Conservation (phyloP, 352 stramenopile genomes). For the Pythium insidiosum region DNA sequence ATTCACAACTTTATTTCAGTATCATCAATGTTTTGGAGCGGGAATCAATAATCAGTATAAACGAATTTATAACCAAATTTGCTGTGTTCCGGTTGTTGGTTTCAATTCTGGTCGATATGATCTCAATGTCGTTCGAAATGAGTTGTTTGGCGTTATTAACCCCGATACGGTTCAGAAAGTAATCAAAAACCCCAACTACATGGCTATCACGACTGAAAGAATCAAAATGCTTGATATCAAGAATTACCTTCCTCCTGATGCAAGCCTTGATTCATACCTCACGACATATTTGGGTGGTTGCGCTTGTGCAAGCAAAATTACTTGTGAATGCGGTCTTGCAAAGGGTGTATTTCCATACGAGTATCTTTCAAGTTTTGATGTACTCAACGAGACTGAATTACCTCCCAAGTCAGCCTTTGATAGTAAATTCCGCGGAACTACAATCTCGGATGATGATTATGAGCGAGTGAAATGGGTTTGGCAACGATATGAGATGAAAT, state of each 20-base stretch:
- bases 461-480: constrained; percentile 4
- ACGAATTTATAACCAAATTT: neutral
- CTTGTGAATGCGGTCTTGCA: neutral
- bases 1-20: neutral
- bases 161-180: neutral
- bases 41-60: neutral
- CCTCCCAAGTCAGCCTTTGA: neutral
- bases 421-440: neutral
- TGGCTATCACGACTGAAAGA: neutral
- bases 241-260: constrained; percentile 1
- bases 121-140: constrained; percentile 3
- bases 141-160: constrained; percentile 1
- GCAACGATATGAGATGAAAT: constrained; percentile 5
- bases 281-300: neutral
- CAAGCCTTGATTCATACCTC: neutral
- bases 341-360: neutral
- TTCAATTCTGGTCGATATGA: constrained; percentile 6
- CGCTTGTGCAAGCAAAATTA: neutral
- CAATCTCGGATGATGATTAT: constrained; percentile 4
- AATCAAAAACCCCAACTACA: constrained; percentile 2
- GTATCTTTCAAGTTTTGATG: neutral
- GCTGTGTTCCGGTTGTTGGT: neutral
- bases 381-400: neutral
- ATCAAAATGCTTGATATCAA: constrained; percentile 3
- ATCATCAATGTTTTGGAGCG: neutral